Conservation (phyloP, 371 early-diverging fungal genomes). For the Actinomucor elegans region DNA sequence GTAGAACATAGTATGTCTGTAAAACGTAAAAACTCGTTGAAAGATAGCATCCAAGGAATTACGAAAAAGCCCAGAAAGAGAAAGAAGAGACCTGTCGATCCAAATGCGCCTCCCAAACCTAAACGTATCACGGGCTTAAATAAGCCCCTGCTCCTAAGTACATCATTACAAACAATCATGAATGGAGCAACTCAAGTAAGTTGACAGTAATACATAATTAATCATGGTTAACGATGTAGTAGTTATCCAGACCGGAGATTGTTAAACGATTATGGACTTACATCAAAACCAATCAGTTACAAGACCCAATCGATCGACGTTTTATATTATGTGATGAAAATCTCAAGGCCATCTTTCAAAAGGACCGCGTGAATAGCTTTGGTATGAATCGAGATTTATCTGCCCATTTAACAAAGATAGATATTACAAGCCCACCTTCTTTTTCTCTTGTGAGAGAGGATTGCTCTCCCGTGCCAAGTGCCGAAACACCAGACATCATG, state of each 20-base stretch:
- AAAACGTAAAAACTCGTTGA: not conserved
- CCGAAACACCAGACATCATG: slow-evolving; percentile 20
- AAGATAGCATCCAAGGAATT: not conserved
- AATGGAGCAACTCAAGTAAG: slow-evolving; percentile 43
- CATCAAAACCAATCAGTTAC: slow-evolving; percentile 46
- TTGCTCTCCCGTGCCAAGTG: slow-evolving; percentile 8
- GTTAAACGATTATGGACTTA: slow-evolving; percentile 49
- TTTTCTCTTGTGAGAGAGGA: not conserved
- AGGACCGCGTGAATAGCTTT: slow-evolving; percentile 41
- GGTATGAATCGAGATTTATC: slow-evolving; percentile 41
- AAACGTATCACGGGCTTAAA: slow-evolving; percentile 46
- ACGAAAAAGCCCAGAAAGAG: not conserved
- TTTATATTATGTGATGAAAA: slow-evolving; percentile 42
- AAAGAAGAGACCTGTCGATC: slow-evolving; percentile 13
- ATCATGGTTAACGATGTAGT: not conserved
- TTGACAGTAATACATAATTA: not conserved
- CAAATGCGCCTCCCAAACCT: slow-evolving; percentile 41
- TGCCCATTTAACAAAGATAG: slow-evolving; percentile 31
- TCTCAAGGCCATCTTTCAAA: slow-evolving; percentile 33
- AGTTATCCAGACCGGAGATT: slow-evolving; percentile 43
- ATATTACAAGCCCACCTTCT: not conserved
- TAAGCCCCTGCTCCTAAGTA: slow-evolving; percentile 46
- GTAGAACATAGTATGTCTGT: not conserved
- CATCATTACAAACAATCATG: slow-evolving; percentile 39
- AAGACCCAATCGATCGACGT: slow-evolving; percentile 48